A percentile compares a stretch with the other conserved stretches of the same genome.
These are phyloP conservation scores for Paragyromitra xinjiangensis DNA, from an alignment of 495 filamentous ascomycete genomes.

Conservation along the genomic window DNA sequence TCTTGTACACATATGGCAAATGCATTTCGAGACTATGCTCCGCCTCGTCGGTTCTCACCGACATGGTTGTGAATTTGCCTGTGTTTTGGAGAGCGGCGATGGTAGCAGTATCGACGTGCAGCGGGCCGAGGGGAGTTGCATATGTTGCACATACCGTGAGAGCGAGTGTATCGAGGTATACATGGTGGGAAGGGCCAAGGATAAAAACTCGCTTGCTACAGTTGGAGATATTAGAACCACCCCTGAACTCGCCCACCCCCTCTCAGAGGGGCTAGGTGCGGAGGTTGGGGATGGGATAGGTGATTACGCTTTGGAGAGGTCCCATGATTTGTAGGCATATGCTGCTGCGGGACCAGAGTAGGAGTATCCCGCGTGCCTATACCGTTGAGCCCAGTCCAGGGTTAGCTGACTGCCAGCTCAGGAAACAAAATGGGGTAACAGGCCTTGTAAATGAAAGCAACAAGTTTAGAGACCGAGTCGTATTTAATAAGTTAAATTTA, in stretches of 20 bases:
- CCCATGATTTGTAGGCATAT: constrained; percentile 91
- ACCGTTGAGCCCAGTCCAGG: background rate
- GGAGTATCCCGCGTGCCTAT: constrained; percentile 91
- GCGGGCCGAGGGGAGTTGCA: constrained; percentile 83
- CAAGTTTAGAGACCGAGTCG: background rate
- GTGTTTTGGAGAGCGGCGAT: constrained; percentile 71
- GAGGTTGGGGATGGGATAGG: constrained; percentile 48
- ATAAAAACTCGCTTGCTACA: constrained; percentile 87
- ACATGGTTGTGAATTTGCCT: constrained; percentile 78
- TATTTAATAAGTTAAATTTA: background rate
- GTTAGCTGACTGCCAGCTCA: background rate
- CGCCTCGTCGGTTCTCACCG: constrained; percentile 72
- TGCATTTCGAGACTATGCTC: constrained; percentile 99
- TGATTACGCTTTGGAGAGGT: constrained; percentile 76
- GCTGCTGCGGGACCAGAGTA: constrained; percentile 95
- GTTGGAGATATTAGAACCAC: constrained; percentile 5
- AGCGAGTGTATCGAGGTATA: constrained; percentile 78
- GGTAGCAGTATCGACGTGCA: constrained; percentile 74
- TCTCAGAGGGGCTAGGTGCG: background rate
- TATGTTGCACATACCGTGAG: constrained; percentile 79
- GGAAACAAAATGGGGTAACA: background rate
- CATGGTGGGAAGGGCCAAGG: constrained; percentile 91
- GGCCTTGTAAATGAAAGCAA: background rate
- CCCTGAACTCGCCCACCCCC: background rate
- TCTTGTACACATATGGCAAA: constrained; percentile 90